Base-by-base conservation (phyloP, 2,329 filamentous ascomycete genomes). In the Periglandula ipomoeae region DNA sequence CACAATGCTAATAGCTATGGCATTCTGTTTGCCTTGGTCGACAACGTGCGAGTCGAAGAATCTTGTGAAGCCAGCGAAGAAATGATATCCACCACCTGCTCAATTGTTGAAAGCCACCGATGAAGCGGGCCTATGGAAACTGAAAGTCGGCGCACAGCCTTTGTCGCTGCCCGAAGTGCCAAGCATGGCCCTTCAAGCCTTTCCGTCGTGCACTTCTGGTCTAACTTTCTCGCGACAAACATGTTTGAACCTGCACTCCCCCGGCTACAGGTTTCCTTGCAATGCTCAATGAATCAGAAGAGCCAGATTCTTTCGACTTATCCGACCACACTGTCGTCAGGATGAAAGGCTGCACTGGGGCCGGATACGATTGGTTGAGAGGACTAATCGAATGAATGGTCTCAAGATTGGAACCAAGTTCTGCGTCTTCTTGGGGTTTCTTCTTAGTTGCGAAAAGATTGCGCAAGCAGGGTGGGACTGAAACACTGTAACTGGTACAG, bases 401-500 rank as follows among this genome's bases (percentile, higher is more conserved):
- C 8, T 19, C 41, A 6, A 40, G 20, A 6, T 17, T 38, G 17
- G 47, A 17, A 17, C 46, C 42, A 13, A 32, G 17, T 15, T 48
- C 46, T 37, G 38, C 19, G 7, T 37, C 39, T 19, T 27, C 15
- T 32, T n/a, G 20, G 20, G 34, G 3, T 9, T 22, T 38, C 24
- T 48, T 26, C 10, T 27, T 43, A 23, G 23, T 15, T 11, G 3
- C 41, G 48, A 60, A 56, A 17, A 48, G 57, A 4, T 56, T 53
- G 1, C 61, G 26, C 2, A 55, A 47, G 32, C 60, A 55, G 3
- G 60, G 55, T 4, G 58, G 50, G 15, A 51, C 52, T 37, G 46
- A 23, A 4, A 66, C 49, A 48, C 59, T 56, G 52, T 64, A 50
- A 17, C 54, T 57, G n/a, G 63, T 66, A 43, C 62, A 61, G 56